Evolutionary conservation across 2,329 filamentous ascomycete species (phyloP), one percentile per base, ranked within the genome.

Genomic region (Calycina marina): DNA sequence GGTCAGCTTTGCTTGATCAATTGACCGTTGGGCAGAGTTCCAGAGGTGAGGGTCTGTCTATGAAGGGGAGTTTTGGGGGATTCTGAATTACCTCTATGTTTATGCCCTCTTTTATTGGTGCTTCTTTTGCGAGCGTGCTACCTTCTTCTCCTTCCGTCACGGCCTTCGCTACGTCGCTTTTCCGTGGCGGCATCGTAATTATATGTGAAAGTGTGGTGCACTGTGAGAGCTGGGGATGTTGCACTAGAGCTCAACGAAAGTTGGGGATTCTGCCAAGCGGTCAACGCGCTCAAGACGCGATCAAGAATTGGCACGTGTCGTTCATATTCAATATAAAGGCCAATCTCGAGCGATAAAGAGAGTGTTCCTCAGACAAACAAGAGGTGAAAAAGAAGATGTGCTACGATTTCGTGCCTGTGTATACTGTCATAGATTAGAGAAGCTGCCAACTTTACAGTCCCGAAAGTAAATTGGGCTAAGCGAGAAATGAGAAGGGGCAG

Each of bases 141-240:
- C 8, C 12, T 25, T 35, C 53, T 28, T 63, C 60, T 28, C 66
- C 62, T 39, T 56, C 55, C 24, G 57, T 58, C 18, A 58, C 56
- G 6, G 62, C 58, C 32, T 57, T 57, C 8, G 65, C 61, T 26
- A 57, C 57, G 43, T 69, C 67, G 40, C 61, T 65, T 51, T 74
- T 75, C 32, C 64, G 61, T 15, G 68, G 60, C 29, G 69, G 65
- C 69, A 73, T 72, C 15, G 26, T 38, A 10, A 25, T 17, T 30
- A n/a, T 9, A 10, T 24, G 20, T 24, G n/a, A 15, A 15, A 27
- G 13, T 10, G 17, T 25, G 24, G 13, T 14, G 18, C 6, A n/a
- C n/a, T n/a, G n/a, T n/a, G n/a, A 16, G 30, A 24, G 16, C 13
- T 13, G 26, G n/a, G 25, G 17, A n/a, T 30, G 20, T 26, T 18